Evolutionary conservation across 2,329 filamentous ascomycete species (phyloP), one percentile per base, ranked within the genome.

Genomic region (Microdochium nivale): DNA sequence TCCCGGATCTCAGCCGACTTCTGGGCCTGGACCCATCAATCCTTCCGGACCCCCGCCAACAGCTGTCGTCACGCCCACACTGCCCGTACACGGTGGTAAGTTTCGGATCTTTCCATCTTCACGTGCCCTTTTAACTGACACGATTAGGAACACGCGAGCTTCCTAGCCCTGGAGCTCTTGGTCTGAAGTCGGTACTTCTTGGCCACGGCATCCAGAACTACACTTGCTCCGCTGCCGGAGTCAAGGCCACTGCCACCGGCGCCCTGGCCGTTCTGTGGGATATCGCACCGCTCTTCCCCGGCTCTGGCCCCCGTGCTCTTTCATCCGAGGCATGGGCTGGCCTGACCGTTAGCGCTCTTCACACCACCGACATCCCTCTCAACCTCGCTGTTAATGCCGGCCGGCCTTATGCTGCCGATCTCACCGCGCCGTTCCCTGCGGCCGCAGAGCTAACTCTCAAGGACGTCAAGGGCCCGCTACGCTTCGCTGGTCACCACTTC

Each of bases 171-270:
- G 54, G 66, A 10, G 61, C 61, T 55, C 59, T 70, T 44, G 62
- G 63, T 4, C 68, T 83, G 35, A 75, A 78, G 62, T 69, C 76
- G 68, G 77, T 87, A 55, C 75, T 74, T 52, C 67, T 87, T 43
- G 83, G 83, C 58, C 77, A 83, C 58, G 83, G 83, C 52, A 78
- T 83, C 59, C 83, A 87, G 61, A 87, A 87, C 75, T 87, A 87
- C 72, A 83, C 79, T 35, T 87, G 83, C 67, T 63, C 59, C 27
- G 52, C 60, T 13, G 56, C 60, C 16, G 64, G 67, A 10, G 65
- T 63, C 2, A 57, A 59, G 0, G 68, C 73, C 27, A 59, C 59
- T 5, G 65, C 73, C n/a, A 64, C 68, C 21, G 81, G 81, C 47
- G 81, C 81, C 47, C 69, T 83, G 24, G 81, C 81, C 54, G 75